Conservation (phyloP, 164 flowering plant genomes). For the Amborella trichopoda region DNA sequence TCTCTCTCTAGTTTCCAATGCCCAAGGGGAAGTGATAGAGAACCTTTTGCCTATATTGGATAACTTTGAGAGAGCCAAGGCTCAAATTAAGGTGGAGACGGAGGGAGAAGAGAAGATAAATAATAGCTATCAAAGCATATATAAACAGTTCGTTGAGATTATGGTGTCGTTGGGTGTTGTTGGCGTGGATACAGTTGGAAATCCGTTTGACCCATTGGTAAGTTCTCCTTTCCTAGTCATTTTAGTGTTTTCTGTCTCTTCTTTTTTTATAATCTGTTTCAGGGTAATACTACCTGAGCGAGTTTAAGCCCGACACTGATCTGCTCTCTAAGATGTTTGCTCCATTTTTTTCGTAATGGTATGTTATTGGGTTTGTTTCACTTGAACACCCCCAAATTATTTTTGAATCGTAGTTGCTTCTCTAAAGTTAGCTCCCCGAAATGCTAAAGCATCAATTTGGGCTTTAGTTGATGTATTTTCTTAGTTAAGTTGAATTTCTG, state of each 20-base stretch:
- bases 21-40: conserved; percentile 85
- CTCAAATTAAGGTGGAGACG: conserved; percentile 66
- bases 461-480: too few species aligned
- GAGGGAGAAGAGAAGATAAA: conserved; percentile 79
- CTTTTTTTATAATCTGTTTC: too few species aligned
- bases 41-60: conserved; percentile 66
- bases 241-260: not conserved
- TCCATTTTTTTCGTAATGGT: too few species aligned
- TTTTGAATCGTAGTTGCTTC: too few species aligned
- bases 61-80: conserved; percentile 90
- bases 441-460: too few species aligned
- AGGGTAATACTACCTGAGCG: too few species aligned
- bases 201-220: conserved; percentile 84
- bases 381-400: too few species aligned
- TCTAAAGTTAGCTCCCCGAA: too few species aligned
- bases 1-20: conserved; percentile 56
- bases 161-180: conserved; percentile 59
- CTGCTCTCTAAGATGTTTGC: too few species aligned
- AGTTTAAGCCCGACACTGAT: too few species aligned
- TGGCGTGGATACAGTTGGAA: conserved; percentile 65
- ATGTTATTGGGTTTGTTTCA: too few species aligned
- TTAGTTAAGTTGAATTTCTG: too few species aligned
- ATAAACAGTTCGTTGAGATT: conserved; percentile 80
- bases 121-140: conserved; percentile 84
- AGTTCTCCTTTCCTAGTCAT: conserved; percentile 17